A percentile compares a stretch with the other conserved stretches of the same genome.
These are phyloP conservation scores for Talaromyces marneffei DNA, from an alignment of 2,329 filamentous ascomycete species.

Conservation along the genomic window DNA sequence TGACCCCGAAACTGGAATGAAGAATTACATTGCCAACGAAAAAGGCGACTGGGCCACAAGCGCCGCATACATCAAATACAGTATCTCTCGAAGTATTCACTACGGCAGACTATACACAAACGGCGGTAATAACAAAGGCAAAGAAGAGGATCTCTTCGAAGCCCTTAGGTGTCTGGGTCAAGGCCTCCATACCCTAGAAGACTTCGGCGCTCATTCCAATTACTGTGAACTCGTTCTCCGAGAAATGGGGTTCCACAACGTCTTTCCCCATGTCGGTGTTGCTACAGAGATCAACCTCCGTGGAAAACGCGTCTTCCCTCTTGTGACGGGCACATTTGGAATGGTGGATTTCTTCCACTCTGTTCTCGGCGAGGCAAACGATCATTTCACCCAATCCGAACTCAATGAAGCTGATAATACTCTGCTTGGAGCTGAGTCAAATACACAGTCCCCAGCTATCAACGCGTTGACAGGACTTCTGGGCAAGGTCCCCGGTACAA, in stretches of 20 bases:
- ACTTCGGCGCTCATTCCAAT: slow-evolving; percentile 73
- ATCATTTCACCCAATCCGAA: slow-evolving; percentile 80
- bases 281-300: slow-evolving; percentile 59
- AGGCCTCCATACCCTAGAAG: slow-evolving; percentile 72
- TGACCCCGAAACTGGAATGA: slow-evolving; percentile 82
- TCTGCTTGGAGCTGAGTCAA: slow-evolving; percentile 61
- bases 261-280: slow-evolving; percentile 70
- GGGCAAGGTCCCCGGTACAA: slow-evolving; percentile 67
- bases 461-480: slow-evolving; percentile 66
- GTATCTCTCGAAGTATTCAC: slow-evolving; percentile 67
- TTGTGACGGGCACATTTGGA: slow-evolving; percentile 69
- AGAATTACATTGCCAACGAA: slow-evolving; percentile 97
- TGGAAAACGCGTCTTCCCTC: slow-evolving; percentile 63
- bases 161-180: slow-evolving; percentile 71
- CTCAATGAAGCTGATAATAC: slow-evolving; percentile 74
- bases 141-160: slow-evolving; percentile 72
- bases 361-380: slow-evolving; percentile 67
- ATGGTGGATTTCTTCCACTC: slow-evolving; percentile 81
- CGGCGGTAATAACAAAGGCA: slow-evolving; percentile 56
- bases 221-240: slow-evolving; percentile 72
- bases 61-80: slow-evolving; percentile 73
- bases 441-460: slow-evolving; percentile 41
- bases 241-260: slow-evolving; percentile 62
- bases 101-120: slow-evolving; percentile 69
- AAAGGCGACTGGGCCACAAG: slow-evolving; percentile 82